Percentiles rank a stretch among this genome's conserved stretches.
Evolutionary conservation across 768 basidiomycete genomes (phyloP).

Genomic region (Naganishia vishniacii): DNA sequence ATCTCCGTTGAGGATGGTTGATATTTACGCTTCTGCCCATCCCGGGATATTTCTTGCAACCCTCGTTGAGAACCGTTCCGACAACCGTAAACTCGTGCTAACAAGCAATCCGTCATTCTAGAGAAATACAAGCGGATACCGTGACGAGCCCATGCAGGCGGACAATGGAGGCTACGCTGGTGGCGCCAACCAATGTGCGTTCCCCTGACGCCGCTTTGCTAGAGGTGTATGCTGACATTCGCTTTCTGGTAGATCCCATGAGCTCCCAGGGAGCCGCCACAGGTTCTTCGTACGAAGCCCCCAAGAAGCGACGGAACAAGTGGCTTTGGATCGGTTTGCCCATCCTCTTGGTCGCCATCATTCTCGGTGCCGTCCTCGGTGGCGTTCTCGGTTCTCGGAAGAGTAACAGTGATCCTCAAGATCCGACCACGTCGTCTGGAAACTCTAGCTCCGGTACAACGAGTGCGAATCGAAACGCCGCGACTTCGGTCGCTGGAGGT

Average conservation of each 20-base stretch:
- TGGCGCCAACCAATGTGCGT: conserved; percentile 9
- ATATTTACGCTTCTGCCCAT: no score
- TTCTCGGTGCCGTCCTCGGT: conserved; percentile 56
- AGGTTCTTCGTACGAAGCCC: conserved; percentile 16
- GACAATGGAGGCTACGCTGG: conserved; percentile 27
- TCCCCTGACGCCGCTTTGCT: neutral
- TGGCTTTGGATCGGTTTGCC: conserved; percentile 50
- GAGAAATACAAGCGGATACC: conserved; percentile 32
- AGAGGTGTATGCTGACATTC: no score
- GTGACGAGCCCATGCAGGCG: conserved; percentile 32
- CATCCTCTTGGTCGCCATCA: conserved; percentile 41
- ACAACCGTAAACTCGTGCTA: no score
- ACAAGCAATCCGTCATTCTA: no score
- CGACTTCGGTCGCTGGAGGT: conserved; percentile 33
- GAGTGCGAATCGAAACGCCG: conserved; percentile 48
- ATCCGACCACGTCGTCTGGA: conserved; percentile 25
- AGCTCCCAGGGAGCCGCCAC: neutral
- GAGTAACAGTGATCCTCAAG: conserved; percentile 48
- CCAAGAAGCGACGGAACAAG: conserved; percentile 45
- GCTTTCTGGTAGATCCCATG: conserved; percentile 9
- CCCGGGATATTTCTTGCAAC: no score
- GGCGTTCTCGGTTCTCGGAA: conserved; percentile 71
- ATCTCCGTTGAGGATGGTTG: no score
- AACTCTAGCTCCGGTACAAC: conserved; percentile 32
- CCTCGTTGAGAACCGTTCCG: no score